Evolutionary conservation across 306 rosid species (phyloP), one percentile per base, ranked within the genome.

Genomic region (Quercus berberidifolia): DNA sequence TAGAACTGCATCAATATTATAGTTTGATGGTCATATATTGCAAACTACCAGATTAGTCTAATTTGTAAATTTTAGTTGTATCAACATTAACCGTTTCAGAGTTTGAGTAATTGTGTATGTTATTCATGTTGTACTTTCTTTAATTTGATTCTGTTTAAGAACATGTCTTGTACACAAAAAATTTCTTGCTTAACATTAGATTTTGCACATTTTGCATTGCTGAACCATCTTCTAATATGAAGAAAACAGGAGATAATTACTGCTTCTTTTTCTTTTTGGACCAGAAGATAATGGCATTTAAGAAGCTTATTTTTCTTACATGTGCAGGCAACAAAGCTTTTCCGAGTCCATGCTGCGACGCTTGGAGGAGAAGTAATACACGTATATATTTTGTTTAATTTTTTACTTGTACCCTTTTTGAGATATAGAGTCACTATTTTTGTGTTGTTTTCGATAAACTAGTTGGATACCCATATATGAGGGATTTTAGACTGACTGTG

Each of bases 251-350:
- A 49, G 5, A 49, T 49, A 49, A 49, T 49, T 49, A 49, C 54
- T 49, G 14, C 46, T 41, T 41, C 46, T 49, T 49, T 12, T 49
- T 49, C 1, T 49, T 49, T 10, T 49, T 49, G 30, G 67, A 60
- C 13, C 13, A 64, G 23, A 64, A 23, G 49, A 8, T 30, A 38
- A 23, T 55, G 30, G 12, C 74, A 31, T 80, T 54, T 14, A 11
- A 14, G 54, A 5, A 73, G 68, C 74, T 85, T 25, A 81, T 63
- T 76, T 59, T 79, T 58, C 55, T 79, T 23, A 54, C 74, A 41
- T 85, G 78, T 83, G 82, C 78, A 94, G 97, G 91, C 99, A 95
- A 87, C 96, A 93, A 78, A 87, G 87, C 91, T 95, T 91, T 78
- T 97, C 98, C 0, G 99, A 92, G 75, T 84, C 85, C 3, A 88